A percentile compares a stretch with the other conserved stretches of the same genome.
Conservation (phyloP, 2,329 filamentous ascomycete species). For the Trichoderma asperellum region DNA sequence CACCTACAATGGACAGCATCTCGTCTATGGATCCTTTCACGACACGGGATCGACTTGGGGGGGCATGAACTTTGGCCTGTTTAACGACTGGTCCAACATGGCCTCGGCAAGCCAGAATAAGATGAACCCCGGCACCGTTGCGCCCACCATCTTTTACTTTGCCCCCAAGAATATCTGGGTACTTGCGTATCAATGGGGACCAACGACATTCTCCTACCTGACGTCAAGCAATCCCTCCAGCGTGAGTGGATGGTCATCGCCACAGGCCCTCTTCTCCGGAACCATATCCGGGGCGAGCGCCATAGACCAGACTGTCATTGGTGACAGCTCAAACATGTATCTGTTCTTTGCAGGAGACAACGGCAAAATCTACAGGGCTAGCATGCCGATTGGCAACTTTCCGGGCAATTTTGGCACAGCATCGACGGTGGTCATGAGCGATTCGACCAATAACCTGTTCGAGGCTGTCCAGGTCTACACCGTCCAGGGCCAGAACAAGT, state of each 20-base stretch:
- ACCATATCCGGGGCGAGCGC: slow-evolving; percentile 7
- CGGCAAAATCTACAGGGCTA: slow-evolving; percentile 12
- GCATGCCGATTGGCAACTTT: slow-evolving; percentile 16
- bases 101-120: slow-evolving; percentile 3
- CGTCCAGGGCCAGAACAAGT: not conserved
- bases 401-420: not conserved
- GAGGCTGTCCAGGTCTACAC: slow-evolving; percentile 17
- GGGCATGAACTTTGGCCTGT: slow-evolving; percentile 14
- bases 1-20: slow-evolving; percentile 16
- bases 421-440: slow-evolving; percentile 12
- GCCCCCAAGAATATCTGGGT: slow-evolving; percentile 9
- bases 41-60: slow-evolving; percentile 4
- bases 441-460: slow-evolving; percentile 7
- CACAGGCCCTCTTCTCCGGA: slow-evolving; percentile 5
- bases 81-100: slow-evolving; percentile 4
- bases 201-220: slow-evolving; percentile 9
- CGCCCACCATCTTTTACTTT: slow-evolving; percentile 4
- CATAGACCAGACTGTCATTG: slow-evolving; percentile 17
- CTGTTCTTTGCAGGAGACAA: slow-evolving; percentile 19
- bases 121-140: not conserved
- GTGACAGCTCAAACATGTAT: slow-evolving; percentile 16
- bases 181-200: slow-evolving; percentile 15
- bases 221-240: not conserved
- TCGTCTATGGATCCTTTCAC: slow-evolving; percentile 7
- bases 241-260: slow-evolving; percentile 13